Conservation (phyloP, 495 filamentous ascomycete genomes). For the Aspergillus biplanus region DNA sequence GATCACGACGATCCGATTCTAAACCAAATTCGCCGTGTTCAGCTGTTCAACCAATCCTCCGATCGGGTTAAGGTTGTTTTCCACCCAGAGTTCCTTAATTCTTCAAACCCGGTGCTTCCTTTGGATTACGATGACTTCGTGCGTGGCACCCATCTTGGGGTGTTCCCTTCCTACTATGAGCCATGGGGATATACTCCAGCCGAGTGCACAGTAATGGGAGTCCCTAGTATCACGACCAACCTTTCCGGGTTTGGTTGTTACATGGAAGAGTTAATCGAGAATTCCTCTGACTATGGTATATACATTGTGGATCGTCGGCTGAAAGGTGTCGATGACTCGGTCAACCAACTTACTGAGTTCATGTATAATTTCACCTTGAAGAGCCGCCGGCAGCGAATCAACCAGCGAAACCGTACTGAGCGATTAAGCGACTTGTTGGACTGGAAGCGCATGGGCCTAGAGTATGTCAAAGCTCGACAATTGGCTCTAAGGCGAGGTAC, state of each 20-base stretch:
- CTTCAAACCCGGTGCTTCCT: conserved; percentile 91
- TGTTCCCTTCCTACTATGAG: conserved; percentile 98
- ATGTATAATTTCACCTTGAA: conserved; percentile 97
- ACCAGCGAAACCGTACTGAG: conserved; percentile 98
- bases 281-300: conserved; percentile 96
- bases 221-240: conserved; percentile 98
- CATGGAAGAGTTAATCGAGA: conserved; percentile 99
- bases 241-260: conserved; percentile 98
- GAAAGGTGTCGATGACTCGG: conserved; percentile 96
- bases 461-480: conserved; percentile 97
- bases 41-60: conserved; percentile 92
- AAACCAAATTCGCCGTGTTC: conserved; percentile 93
- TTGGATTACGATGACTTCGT: conserved; percentile 99
- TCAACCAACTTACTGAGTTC: conserved; percentile 88
- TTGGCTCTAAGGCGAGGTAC: conserved; percentile 81
- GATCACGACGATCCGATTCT: conserved; percentile 91
- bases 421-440: conserved; percentile 91
- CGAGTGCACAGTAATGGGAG: conserved; percentile 99
- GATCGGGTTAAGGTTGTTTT: conserved; percentile 98
- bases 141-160: conserved; percentile 90
- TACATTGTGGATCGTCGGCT: conserved; percentile 95
- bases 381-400: conserved; percentile 94
- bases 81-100: conserved; percentile 97
- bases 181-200: conserved; percentile 99
- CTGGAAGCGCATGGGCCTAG: conserved; percentile 99